Base-by-base conservation (phyloP, 139 green algal genomes). In the Picocystis salinarum region DNA sequence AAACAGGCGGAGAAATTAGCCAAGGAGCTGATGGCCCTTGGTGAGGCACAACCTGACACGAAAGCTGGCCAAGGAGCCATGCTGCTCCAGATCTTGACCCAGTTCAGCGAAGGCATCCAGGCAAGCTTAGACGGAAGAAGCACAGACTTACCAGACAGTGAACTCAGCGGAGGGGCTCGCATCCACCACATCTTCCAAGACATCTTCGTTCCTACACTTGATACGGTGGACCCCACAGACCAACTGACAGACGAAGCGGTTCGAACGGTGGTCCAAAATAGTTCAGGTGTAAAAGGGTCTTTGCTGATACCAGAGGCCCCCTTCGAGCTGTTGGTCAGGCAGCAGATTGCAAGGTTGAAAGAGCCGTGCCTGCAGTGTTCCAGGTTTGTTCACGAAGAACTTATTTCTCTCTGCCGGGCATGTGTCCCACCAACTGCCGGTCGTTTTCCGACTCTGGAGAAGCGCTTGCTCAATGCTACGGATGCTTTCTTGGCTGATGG, bases 201-300 rank as follows among this genome's bases (percentile, higher is more conserved):
- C 23, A 82, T 91, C n/a, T 91, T 91, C 53, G 55, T 52, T 5
- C 42, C 52, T 25, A 61, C 63, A 22, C 62, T 76, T 28, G 48
- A 68, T 6, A 45, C 42, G 33, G 53, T 77, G 17, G 58, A 76
- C 42, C 69, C 69, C 9, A 46, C 51, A 15, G 33, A 63, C 17
- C 75, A 91, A 54, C 64, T 93, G 39, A 62, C 46, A 4, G 76
- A 92, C 31, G 83, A 80, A 4, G 78, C 84, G 34, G 79, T 95
- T 29, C 66, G 71, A 17, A 95, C 79, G 6, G 83, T 81, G 40
- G 91, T 95, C 45, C 76, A 81, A 48, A 95, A 95, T 70, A 77
- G 64, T 26, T 75, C 67, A 17, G 84, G 83, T 29, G 74, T 91
- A 25, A 72, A 64, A 24, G 79, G 74, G 45, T 71, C 59, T 7